Percentiles rank a stretch among this genome's conserved stretches.
These are phyloP conservation scores for Canariomyces notabilis DNA, from an alignment of 2,329 filamentous ascomycete genomes.

Conservation along the genomic window DNA sequence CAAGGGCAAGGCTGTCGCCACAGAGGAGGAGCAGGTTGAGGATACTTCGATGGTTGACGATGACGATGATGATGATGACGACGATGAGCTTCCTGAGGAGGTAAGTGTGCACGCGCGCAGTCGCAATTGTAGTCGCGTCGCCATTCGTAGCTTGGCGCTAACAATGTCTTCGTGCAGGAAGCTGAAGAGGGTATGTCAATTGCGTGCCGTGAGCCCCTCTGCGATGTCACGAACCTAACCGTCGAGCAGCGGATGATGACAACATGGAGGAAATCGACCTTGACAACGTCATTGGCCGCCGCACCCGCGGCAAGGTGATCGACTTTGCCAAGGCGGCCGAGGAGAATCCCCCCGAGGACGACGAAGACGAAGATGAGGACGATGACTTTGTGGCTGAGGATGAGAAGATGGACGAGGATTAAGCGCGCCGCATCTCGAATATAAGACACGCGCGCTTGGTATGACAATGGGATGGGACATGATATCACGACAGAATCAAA, in stretches of 20 bases:
- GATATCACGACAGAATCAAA: conserved; percentile 13
- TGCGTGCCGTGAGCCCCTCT: neutral
- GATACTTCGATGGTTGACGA: conserved; percentile 70
- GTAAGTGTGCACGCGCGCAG: conserved; percentile 22
- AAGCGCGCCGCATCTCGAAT: neutral
- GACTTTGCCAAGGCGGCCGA: conserved; percentile 88
- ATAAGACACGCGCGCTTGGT: conserved; percentile 2
- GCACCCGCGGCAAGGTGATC: conserved; percentile 87
- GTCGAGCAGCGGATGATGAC: conserved; percentile 60
- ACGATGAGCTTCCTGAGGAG: conserved; percentile 40
- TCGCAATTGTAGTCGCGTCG: neutral
- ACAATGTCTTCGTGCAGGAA: conserved; percentile 25
- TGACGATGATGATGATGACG: conserved; percentile 66
- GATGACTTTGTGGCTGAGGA: conserved; percentile 61
- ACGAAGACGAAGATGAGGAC: conserved; percentile 73
- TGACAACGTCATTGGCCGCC: conserved; percentile 82
- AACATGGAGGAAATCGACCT: conserved; percentile 88
- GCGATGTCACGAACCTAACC: conserved; percentile 24
- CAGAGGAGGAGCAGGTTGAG: conserved; percentile 45
- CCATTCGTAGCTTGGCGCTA: conserved; percentile 11
- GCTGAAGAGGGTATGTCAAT: conserved; percentile 29
- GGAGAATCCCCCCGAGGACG: conserved; percentile 68
- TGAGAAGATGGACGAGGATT: conserved; percentile 66
- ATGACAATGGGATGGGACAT: conserved; percentile 15
- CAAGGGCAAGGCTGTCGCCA: conserved; percentile 71